Evolutionary conservation across 2,329 filamentous ascomycete species (phyloP).

Genomic region (Botrytis galanthina): DNA sequence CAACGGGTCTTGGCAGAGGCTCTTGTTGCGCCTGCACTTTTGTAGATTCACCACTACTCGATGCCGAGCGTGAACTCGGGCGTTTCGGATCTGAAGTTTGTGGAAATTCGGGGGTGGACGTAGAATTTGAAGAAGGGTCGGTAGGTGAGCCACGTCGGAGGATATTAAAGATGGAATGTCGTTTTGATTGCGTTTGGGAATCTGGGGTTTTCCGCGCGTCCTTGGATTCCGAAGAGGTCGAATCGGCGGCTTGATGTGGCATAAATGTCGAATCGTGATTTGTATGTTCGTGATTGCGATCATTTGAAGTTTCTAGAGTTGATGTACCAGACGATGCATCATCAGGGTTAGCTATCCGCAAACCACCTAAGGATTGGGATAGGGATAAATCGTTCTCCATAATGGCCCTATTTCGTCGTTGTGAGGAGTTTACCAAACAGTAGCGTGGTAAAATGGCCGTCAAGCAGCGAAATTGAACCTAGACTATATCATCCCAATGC

Average conservation of each 20-base stretch:
- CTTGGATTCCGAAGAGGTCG: conserved; percentile 27
- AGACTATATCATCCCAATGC: conserved; percentile 25
- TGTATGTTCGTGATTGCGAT: conserved; percentile 26
- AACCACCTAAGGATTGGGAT: conserved; percentile 85
- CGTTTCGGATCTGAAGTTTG: conserved; percentile 28
- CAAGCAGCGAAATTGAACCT: conserved; percentile 21
- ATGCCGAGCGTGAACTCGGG: conserved; percentile 26
- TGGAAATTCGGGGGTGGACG: conserved; percentile 20
- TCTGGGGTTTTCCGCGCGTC: conserved; percentile 34
- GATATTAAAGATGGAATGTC: conserved; percentile 40
- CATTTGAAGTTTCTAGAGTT: conserved; percentile 33
- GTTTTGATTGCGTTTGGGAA: conserved; percentile 35
- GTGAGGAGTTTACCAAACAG: neutral
- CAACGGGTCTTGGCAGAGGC: conserved; percentile 30
- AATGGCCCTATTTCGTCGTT: conserved; percentile 24
- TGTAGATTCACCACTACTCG: conserved; percentile 38
- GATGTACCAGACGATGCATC: conserved; percentile 33
- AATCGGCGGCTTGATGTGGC: conserved; percentile 23
- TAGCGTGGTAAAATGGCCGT: conserved; percentile 17
- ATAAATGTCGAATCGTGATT: conserved; percentile 19
- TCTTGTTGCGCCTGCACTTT: conserved; percentile 27
- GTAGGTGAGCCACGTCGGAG: conserved; percentile 35
- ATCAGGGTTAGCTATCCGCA: conserved; percentile 96
- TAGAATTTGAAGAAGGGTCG: conserved; percentile 28
- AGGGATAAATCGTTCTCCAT: conserved; percentile 95